Evolutionary conservation across 345 rosid genomes (phyloP).

Genomic region (Bruguiera parviflora): DNA sequence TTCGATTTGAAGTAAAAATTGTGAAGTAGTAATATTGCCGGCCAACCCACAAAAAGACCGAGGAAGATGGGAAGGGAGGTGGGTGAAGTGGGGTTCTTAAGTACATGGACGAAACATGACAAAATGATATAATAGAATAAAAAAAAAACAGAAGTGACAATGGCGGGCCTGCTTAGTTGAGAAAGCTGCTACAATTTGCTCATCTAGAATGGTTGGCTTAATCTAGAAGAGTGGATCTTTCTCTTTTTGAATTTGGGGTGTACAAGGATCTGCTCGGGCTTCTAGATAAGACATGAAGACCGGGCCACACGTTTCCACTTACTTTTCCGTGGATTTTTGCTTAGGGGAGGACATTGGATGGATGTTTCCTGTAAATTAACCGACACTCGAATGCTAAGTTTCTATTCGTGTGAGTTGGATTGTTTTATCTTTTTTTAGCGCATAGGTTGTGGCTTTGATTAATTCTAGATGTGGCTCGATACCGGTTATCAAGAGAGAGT

Average conservation of each 20-base stretch:
- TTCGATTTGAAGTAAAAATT: background rate
- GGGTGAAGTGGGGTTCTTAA: too few species aligned
- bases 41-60: background rate
- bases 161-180: background rate
- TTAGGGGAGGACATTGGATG: background rate
- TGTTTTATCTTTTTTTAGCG: too few species aligned
- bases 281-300: conserved; percentile 17
- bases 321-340: conserved; percentile 15
- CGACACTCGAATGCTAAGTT: background rate
- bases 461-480: too few species aligned
- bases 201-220: conserved; percentile 28
- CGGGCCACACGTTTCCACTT: conserved; percentile 23
- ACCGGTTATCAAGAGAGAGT: too few species aligned
- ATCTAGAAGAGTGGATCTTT: background rate
- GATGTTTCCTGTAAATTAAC: background rate
- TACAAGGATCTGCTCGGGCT: background rate
- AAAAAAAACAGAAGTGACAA: too few species aligned
- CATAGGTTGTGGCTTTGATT: too few species aligned
- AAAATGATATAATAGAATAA: background rate
- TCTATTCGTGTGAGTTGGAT: too few species aligned
- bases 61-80: background rate
- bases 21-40: too few species aligned
- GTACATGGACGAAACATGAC: background rate
- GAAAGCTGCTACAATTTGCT: background rate
- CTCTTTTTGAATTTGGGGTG: background rate